Evolutionary conservation across 768 basidiomycete species (phyloP).

Genomic region (Naganishia randhawae): DNA sequence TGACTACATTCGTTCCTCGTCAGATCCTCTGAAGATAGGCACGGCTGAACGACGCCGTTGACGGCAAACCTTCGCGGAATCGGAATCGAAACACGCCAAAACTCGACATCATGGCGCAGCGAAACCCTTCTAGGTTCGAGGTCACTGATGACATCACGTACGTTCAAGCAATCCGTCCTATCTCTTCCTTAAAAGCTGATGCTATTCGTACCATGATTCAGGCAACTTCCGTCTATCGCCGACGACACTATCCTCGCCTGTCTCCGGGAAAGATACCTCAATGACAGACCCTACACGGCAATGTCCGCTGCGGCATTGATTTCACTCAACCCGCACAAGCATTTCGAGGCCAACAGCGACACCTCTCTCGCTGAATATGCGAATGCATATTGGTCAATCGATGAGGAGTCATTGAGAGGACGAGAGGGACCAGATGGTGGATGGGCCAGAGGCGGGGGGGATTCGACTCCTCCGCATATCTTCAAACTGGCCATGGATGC

Average conservation of each 20-base stretch:
- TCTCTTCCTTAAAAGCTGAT: neutral
- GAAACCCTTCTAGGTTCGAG: slow-evolving; percentile 25
- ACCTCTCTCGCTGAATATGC: slow-evolving; percentile 79
- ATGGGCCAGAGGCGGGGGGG: slow-evolving; percentile 56
- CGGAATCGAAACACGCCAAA: too few species aligned
- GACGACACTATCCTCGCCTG: slow-evolving; percentile 48
- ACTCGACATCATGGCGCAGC: slow-evolving; percentile 1
- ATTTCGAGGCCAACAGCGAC: slow-evolving; percentile 77
- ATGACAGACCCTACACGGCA: slow-evolving; percentile 46
- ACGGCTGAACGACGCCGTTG: too few species aligned
- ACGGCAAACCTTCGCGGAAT: too few species aligned
- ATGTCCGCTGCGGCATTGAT: slow-evolving; percentile 62
- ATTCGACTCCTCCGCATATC: slow-evolving; percentile 70
- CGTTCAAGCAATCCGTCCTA: neutral
- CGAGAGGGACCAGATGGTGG: slow-evolving; percentile 39
- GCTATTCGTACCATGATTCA: neutral
- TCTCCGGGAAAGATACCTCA: slow-evolving; percentile 49
- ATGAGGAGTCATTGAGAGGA: slow-evolving; percentile 49
- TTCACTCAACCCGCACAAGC: slow-evolving; percentile 90
- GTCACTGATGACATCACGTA: slow-evolving; percentile 25
- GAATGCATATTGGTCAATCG: slow-evolving; percentile 68
- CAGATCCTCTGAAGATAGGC: neutral
- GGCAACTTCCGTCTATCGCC: slow-evolving; percentile 39
- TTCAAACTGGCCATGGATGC: slow-evolving; percentile 87
- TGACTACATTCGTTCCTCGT: neutral